phyloP scores from a whole-genome alignment of 2,329 filamentous ascomycete genomes.

The Acrodontium crateriforme region DNA sequence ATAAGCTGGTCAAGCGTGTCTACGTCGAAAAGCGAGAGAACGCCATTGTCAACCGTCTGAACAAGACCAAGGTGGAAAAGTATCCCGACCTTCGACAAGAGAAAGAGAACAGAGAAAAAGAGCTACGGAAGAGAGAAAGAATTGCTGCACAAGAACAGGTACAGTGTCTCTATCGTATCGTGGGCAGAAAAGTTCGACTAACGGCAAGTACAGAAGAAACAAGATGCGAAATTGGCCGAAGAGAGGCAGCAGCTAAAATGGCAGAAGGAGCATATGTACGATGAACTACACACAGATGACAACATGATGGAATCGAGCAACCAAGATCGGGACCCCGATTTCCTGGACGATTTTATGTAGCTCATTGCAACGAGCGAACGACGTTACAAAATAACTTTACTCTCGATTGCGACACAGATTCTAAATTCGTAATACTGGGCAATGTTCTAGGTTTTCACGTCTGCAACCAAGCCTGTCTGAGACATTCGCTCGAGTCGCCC shows the following conservation, averaged over 20 bases:
- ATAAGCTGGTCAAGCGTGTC: constrained; percentile 68
- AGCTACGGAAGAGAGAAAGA: constrained; percentile 59
- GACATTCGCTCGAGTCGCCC: no score
- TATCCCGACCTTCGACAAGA: constrained; percentile 73
- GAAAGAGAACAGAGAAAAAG: constrained; percentile 60
- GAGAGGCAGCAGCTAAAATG: constrained; percentile 82
- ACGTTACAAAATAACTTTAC: no score
- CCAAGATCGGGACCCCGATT: constrained; percentile 63
- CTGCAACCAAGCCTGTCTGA: no score
- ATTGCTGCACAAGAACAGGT: constrained; percentile 49
- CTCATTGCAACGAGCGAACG: no score
- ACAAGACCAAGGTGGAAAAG: constrained; percentile 87
- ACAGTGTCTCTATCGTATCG: constrained; percentile 14
- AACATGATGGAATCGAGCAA: constrained; percentile 68
- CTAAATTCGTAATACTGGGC: no score
- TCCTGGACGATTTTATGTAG: constrained; percentile 83
- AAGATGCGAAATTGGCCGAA: constrained; percentile 57
- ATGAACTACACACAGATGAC: constrained; percentile 77
- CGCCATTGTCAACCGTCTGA: constrained; percentile 86
- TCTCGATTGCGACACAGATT: constrained; percentile 7
- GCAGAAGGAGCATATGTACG: constrained; percentile 96
- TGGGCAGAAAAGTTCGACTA: background rate
- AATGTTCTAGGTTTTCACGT: no score
- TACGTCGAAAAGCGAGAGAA: constrained; percentile 75
- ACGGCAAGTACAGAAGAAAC: constrained; percentile 44